Conservation (phyloP, 2,329 filamentous ascomycete genomes). For the Corynespora cassiicola region DNA sequence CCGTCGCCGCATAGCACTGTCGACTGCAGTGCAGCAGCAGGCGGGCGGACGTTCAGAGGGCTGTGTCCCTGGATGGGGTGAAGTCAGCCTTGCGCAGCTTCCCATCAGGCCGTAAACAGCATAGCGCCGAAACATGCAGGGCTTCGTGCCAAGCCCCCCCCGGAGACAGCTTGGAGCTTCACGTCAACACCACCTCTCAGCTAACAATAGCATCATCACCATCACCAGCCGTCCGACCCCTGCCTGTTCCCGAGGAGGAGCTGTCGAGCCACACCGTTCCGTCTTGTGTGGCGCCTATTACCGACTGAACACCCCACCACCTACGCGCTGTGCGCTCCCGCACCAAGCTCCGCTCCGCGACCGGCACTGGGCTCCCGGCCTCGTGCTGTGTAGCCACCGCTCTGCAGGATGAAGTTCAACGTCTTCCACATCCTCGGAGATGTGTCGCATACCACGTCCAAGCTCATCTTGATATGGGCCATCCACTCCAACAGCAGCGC, state of each 20-base stretch:
- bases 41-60: too few relatives aligned
- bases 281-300: not conserved
- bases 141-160: conserved; percentile 1
- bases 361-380: conserved; percentile 24
- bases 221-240: conserved; percentile 1
- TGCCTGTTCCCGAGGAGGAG: too few relatives aligned
- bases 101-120: too few relatives aligned
- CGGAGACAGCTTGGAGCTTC: conserved; percentile 3
- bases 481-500: conserved; percentile 89
- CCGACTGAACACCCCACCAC: not conserved
- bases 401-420: conserved; percentile 44
- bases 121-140: too few relatives aligned
- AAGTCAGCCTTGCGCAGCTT: conserved; percentile 3
- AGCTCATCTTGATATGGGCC: conserved; percentile 87
- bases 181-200: conserved; percentile 11
- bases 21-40: too few relatives aligned
- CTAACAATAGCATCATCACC: conserved; percentile 20
- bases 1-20: too few relatives aligned
- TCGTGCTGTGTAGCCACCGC: conserved; percentile 30
- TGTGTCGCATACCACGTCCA: conserved; percentile 82
- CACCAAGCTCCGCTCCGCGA: conserved; percentile 3
- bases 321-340: conserved; percentile 2
- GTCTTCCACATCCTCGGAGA: conserved; percentile 82
- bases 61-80: too few relatives aligned
- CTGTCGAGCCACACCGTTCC: too few relatives aligned